phyloP scores from a whole-genome alignment of 2,329 filamentous ascomycete species.

The Podosphaera aphanis region DNA sequence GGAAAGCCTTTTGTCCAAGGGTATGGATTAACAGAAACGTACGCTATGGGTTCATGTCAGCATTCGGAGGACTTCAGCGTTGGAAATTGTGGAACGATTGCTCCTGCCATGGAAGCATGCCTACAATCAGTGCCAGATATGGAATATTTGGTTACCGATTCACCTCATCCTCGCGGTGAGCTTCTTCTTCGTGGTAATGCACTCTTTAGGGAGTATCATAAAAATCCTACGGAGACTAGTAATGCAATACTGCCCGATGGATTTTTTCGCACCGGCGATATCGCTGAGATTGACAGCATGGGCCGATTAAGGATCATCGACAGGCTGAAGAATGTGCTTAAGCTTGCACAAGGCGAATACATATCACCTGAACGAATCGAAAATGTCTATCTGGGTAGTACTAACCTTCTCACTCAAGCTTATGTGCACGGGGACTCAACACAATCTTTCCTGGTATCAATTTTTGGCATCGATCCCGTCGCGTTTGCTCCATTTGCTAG shows the following conservation, averaged over 20 bases:
- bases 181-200: constrained; percentile 60
- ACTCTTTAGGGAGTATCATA: constrained; percentile 71
- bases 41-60: constrained; percentile 55
- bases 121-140: constrained; percentile 77
- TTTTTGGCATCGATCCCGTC: constrained; percentile 74
- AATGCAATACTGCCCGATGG: constrained; percentile 69
- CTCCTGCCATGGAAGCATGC: constrained; percentile 48
- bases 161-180: constrained; percentile 75
- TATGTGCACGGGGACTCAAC: constrained; percentile 80
- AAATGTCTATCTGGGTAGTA: constrained; percentile 73
- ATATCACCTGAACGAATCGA: constrained; percentile 93
- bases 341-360: constrained; percentile 93
- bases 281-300: constrained; percentile 60
- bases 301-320: constrained; percentile 87
- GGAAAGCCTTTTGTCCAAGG: constrained; percentile 63
- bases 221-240: constrained; percentile 66
- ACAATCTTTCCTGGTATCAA: constrained; percentile 58
- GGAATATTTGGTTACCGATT: constrained; percentile 74
- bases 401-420: constrained; percentile 51
- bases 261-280: constrained; percentile 94
- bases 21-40: constrained; percentile 86
- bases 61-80: constrained; percentile 42
- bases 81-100: constrained; percentile 61
- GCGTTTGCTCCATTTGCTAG: constrained; percentile 61
- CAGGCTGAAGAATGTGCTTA: constrained; percentile 96